Evolutionary conservation across 257 asterid species (phyloP).

Genomic region (Lavandula angustifolia): DNA sequence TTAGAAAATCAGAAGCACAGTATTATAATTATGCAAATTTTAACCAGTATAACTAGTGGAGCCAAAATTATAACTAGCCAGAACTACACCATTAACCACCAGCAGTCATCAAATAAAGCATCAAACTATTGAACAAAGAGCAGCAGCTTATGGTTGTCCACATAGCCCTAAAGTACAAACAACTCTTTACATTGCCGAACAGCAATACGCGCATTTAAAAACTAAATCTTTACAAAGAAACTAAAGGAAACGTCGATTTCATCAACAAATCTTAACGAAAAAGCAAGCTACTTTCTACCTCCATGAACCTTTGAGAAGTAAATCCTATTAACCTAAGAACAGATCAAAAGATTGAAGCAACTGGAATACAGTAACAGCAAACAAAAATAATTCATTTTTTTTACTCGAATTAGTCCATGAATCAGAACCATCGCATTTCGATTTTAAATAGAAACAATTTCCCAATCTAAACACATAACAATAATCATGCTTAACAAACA

Average conservation of each 20-base stretch:
- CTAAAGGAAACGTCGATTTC: neutral
- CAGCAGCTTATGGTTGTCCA: slow-evolving; percentile 1
- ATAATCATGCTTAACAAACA: no score
- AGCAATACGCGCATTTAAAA: neutral
- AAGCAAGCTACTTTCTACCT: slow-evolving; percentile 9
- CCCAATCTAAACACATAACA: slow-evolving; percentile 17
- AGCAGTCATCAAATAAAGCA: neutral
- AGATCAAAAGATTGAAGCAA: slow-evolving; percentile 11
- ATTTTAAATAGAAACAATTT: slow-evolving; percentile 1
- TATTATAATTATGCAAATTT: neutral
- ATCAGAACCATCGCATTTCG: neutral
- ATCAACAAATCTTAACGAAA: neutral
- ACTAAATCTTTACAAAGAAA: neutral
- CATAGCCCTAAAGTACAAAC: neutral
- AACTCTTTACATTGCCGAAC: neutral
- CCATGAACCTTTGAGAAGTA: neutral
- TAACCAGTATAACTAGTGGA: neutral
- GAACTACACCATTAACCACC: slow-evolving; percentile 13
- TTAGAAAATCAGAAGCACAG: neutral
- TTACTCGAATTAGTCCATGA: neutral
- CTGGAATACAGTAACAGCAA: slow-evolving; percentile 6
- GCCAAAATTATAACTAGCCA: slow-evolving; percentile 16
- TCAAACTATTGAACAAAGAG: neutral
- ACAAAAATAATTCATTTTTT: neutral
- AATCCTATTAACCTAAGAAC: neutral